Evolutionary conservation across 345 rosid species (phyloP), one percentile per base, ranked within the genome.

Genomic region (Salix koriyanagi): DNA sequence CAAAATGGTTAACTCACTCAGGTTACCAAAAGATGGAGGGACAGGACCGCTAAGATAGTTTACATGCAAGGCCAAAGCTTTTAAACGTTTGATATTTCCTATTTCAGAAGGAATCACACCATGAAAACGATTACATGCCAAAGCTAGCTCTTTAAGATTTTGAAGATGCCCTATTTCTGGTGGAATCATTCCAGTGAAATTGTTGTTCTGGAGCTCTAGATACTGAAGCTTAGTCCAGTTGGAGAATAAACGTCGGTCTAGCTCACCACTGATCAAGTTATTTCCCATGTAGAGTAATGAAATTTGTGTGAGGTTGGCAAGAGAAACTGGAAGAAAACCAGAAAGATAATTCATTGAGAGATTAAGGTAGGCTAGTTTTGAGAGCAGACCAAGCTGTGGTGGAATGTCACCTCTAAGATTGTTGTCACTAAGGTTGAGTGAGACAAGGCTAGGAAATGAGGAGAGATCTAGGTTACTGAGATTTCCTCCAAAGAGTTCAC

Each of bases 361-460:
- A 50, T 82, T 82, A 56, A 82, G 74, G 67, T 78, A 75, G 61
- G 65, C 26, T 19, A 82, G 82, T 4, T 44, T 78, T 23, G 83
- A 56, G 41, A 80, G 83, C 5, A 34, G 65, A 37, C 67, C 66
- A n/a, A 83, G 77, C 74, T 70, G 67, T 25, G 50, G 61, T 4
- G 86, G 79, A 67, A 83, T 77, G 34, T 16, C 48, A 46, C 77
- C 77, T 26, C 12, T 37, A n/a, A 83, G 70, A 15, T 62, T 6
- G 32, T 83, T 77, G 32, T 34, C 2, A 37, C 79, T 69, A 37
- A 83, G 67, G 30, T 80, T 79, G 32, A 77, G 50, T 12, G 46
- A 65, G 32, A 78, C 65, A 58, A 79, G 76, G 36, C 74, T 58
- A 10, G 81, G 79, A 65, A 83, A 66, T 48, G 85, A 76, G 0